A percentile compares a stretch with the other conserved stretches of the same genome.
Conservation (phyloP, 2,329 filamentous ascomycete genomes). For the Simplicillium aogashimaense region DNA sequence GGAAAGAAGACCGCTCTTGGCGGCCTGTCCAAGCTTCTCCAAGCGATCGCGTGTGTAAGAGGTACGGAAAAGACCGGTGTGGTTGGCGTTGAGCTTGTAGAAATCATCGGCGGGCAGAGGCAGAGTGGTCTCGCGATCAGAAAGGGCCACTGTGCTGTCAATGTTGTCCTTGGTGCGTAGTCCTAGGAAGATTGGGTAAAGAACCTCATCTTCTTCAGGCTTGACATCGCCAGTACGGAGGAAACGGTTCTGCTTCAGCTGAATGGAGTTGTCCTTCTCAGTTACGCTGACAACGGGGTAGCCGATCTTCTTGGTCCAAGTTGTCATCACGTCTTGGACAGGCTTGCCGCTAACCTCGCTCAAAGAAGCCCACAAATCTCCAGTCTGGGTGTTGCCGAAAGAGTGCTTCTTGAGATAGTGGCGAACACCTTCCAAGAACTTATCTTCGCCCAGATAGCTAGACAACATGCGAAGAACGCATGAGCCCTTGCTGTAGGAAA, state of each 20-base stretch:
- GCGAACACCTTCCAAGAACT: constrained; percentile 85
- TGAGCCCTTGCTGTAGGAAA: constrained; percentile 94
- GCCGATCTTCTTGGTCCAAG: constrained; percentile 95
- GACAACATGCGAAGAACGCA: constrained; percentile 96
- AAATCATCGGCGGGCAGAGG: constrained; percentile 74
- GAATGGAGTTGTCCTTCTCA: constrained; percentile 58
- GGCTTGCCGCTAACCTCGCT: constrained; percentile 85
- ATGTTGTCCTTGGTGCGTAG: constrained; percentile 77
- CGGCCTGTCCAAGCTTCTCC: constrained; percentile 77
- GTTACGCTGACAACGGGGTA: constrained; percentile 86
- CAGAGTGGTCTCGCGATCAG: constrained; percentile 60
- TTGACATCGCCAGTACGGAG: constrained; percentile 86
- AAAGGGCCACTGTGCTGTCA: constrained; percentile 38
- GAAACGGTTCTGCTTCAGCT: constrained; percentile 91
- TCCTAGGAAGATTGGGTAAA: constrained; percentile 85
- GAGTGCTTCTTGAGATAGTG: constrained; percentile 91
- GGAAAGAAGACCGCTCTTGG: constrained; percentile 58
- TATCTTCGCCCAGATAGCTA: constrained; percentile 84
- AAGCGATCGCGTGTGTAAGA: constrained; percentile 78
- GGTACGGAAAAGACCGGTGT: constrained; percentile 86
- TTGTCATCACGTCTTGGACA: constrained; percentile 81
- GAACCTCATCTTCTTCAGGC: constrained; percentile 78
- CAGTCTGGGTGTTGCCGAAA: constrained; percentile 89
- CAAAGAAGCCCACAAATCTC: constrained; percentile 82
- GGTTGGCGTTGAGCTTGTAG: constrained; percentile 94